Base-by-base conservation (phyloP, 768 basidiomycete genomes). In the Hygrocybe coccinea region DNA sequence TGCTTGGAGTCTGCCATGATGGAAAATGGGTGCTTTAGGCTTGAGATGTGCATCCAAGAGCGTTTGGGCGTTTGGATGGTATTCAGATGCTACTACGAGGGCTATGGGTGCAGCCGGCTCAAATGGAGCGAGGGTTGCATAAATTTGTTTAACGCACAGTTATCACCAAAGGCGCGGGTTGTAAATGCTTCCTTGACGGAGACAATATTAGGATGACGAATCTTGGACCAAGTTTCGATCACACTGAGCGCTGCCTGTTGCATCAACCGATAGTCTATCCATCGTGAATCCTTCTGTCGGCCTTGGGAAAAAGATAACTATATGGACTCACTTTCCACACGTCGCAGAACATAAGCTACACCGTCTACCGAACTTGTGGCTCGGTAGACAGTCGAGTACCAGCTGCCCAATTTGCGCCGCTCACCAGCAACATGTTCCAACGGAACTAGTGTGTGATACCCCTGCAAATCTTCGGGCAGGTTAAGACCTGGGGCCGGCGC, bases 121-220 rank as follows among this genome's bases (percentile, higher is more conserved):
- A 14, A 17, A 4, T 29, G 43, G 29, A 47, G 17, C 17, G 34
- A 19, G 12, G 48, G 56, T 45, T 6, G 38, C 35, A 54, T 21
- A 45, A 58, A 22, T 24, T 39, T 46, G n/a, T 6, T 34, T 44
- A 12, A 75, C 87, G 50, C 64, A 95, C 95, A 98, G 62, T 86
- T 87, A 67, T 98, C 97, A 53, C 85, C 84, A 69, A 99, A 99
- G 0, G 89, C 83, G 25, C 86, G 81, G 0, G 95, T 95, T 0
- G 97, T 98, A 74, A 99, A 97, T 0, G 95, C 97, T 67, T 98
- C 97, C 48, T 82, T 80, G 19, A 98, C 74, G 8, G 82, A 70
- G 14, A 95, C 83, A 57, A 99, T 86, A 59, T 82, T 86, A 1
- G 97, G 94, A 71, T 98, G 95, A 15, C 76, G 80, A 54, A 98